phyloP scores from a whole-genome alignment of 176 grass and related monocot genomes.

The Sorghum bicolor region DNA sequence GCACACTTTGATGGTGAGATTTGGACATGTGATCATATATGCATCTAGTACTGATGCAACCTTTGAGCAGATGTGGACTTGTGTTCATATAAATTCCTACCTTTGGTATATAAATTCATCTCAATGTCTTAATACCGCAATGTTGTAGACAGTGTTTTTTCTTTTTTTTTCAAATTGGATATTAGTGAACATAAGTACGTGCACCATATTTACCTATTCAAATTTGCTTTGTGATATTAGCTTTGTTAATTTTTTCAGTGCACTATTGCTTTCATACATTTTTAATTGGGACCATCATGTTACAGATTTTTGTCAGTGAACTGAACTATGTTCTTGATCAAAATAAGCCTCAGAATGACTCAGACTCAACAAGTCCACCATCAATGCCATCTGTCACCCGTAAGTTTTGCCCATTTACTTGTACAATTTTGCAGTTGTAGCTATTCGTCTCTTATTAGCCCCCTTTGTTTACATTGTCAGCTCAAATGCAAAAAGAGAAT shows the following conservation, averaged over 20 bases:
- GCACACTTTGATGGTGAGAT: neutral
- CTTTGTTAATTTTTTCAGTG: neutral
- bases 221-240: neutral
- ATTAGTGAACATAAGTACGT: neutral
- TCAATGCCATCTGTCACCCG: neutral
- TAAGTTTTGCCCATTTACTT: slow-evolving; percentile 22
- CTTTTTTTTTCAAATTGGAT: neutral
- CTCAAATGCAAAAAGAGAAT: slow-evolving; percentile 23
- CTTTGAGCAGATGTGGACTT: neutral
- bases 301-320: slow-evolving; percentile 41
- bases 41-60: neutral
- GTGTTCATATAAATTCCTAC: neutral
- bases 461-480: slow-evolving; percentile 15
- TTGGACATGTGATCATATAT: neutral
- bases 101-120: neutral
- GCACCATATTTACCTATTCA: neutral
- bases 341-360: neutral
- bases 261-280: neutral
- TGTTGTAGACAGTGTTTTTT: neutral
- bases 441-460: neutral
- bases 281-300: neutral
- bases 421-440: neutral
- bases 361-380: neutral
- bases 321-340: slow-evolving; percentile 54
- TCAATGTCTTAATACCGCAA: neutral